Conservation (phyloP, 352 stramenopile genomes). For the Globisporangium nagaii region DNA sequence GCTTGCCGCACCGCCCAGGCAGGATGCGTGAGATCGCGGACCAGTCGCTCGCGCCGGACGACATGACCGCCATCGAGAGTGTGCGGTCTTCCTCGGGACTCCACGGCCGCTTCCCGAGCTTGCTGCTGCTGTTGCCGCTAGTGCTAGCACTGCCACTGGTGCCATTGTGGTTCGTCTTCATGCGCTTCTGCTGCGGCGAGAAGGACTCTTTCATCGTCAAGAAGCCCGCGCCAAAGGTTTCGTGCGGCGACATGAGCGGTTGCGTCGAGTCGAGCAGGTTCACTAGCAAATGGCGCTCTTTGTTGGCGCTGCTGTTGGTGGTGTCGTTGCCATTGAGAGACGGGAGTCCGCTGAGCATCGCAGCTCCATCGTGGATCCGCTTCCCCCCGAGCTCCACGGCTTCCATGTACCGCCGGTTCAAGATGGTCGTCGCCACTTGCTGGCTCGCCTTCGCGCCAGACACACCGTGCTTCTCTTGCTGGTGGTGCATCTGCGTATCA, state of each 20-base stretch:
- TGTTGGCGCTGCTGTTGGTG: background rate
- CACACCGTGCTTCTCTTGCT: background rate
- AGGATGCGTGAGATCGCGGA: constrained; percentile 91
- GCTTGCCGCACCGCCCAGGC: constrained; percentile 92
- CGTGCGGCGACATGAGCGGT: constrained; percentile 25
- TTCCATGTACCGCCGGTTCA: constrained; percentile 19
- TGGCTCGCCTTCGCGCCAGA: background rate
- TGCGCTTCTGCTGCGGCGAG: constrained; percentile 56
- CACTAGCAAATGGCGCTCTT: constrained; percentile 24
- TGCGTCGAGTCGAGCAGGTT: constrained; percentile 20
- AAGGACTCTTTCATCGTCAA: constrained; percentile 25
- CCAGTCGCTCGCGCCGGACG: constrained; percentile 81
- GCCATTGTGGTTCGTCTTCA: constrained; percentile 21
- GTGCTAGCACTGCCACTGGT: background rate
- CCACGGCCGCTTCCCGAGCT: constrained; percentile 68
- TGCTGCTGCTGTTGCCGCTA: constrained; percentile 13
- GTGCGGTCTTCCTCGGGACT: constrained; percentile 53
- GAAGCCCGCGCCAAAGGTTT: constrained; percentile 3
- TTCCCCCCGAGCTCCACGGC: background rate
- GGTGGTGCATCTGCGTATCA: background rate
- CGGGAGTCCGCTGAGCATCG: background rate
- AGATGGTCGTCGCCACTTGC: constrained; percentile 4
- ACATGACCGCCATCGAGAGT: constrained; percentile 44
- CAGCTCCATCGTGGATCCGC: constrained; percentile 5
- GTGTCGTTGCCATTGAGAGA: background rate